Conservation (phyloP, 2,329 filamentous ascomycete genomes). For the Simplicillium aogashimaense region DNA sequence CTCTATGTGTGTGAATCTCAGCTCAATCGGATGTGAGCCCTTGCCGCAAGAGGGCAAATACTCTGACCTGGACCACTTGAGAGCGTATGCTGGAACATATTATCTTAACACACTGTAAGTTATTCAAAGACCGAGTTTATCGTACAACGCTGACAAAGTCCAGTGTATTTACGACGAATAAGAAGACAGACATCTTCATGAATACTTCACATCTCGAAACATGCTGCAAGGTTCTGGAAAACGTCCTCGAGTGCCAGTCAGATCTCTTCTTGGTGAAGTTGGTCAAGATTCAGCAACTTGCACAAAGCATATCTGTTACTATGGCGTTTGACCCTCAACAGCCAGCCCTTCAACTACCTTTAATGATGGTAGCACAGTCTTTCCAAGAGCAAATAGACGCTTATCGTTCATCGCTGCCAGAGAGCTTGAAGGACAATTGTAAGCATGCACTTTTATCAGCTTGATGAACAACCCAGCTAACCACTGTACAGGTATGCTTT, state of each 20-base stretch:
- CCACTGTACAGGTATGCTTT: conserved; percentile 22
- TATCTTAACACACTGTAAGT: conserved; percentile 39
- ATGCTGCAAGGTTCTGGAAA: conserved; percentile 31
- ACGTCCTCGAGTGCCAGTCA: conserved; percentile 28
- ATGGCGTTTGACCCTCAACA: conserved; percentile 21
- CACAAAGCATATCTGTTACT: conserved; percentile 34
- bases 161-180: conserved; percentile 34
- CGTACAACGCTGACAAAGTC: background rate
- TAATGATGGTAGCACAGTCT: conserved; percentile 29
- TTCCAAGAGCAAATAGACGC: conserved; percentile 33
- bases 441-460: conserved; percentile 3
- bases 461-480: background rate
- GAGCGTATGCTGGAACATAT: conserved; percentile 38
- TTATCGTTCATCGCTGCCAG: conserved; percentile 24
- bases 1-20: conserved; percentile 33
- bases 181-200: conserved; percentile 37
- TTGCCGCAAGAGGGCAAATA: conserved; percentile 14
- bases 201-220: conserved; percentile 31
- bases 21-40: conserved; percentile 19
- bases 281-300: conserved; percentile 35
- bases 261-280: conserved; percentile 35
- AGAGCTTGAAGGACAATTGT: conserved; percentile 24
- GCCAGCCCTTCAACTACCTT: conserved; percentile 24
- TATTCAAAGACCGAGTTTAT: background rate
- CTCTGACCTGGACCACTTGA: conserved; percentile 29